Conservation (phyloP, 371 early-diverging fungal species). For the Zopfochytrium polystomum region DNA sequence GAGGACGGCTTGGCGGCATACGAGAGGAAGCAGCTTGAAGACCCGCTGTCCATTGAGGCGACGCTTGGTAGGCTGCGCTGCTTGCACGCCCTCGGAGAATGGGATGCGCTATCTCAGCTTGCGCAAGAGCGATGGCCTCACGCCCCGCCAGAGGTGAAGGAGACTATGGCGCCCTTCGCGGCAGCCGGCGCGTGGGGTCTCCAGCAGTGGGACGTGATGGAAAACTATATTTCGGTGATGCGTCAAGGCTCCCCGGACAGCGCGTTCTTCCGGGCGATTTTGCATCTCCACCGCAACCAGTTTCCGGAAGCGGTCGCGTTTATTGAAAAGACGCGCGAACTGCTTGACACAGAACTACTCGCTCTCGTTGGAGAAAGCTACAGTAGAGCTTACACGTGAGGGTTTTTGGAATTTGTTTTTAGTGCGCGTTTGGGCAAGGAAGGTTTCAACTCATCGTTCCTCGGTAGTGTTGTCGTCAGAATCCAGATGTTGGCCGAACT, state of each 20-base stretch:
- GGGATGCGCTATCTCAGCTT: constrained; percentile 81
- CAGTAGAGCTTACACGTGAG: constrained; percentile 81
- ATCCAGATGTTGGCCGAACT: constrained; percentile 96
- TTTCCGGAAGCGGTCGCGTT: constrained; percentile 70
- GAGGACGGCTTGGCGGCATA: constrained; percentile 92
- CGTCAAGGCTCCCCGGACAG: constrained; percentile 66
- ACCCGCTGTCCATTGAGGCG: constrained; percentile 70
- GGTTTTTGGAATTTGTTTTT: not conserved
- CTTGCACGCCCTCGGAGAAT: constrained; percentile 88
- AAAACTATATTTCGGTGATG: constrained; percentile 81
- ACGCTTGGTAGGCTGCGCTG: constrained; percentile 90
- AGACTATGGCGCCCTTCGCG: constrained; percentile 78
- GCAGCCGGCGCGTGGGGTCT: constrained; percentile 95
- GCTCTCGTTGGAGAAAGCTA: constrained; percentile 93
- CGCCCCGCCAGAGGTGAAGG: constrained; percentile 44
- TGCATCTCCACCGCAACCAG: constrained; percentile 80
- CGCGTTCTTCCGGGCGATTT: constrained; percentile 69
- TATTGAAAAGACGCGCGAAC: constrained; percentile 80
- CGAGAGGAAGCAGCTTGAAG: constrained; percentile 74
- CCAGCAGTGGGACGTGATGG: constrained; percentile 88
- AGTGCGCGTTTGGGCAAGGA: not conserved
- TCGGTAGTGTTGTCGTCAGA: constrained; percentile 68
- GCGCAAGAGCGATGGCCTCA: constrained; percentile 83
- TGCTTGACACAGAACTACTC: constrained; percentile 85
- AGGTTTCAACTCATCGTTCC: not conserved